Evolutionary conservation across 768 basidiomycete genomes (phyloP).

Genomic region (Pulveroboletus frians): DNA sequence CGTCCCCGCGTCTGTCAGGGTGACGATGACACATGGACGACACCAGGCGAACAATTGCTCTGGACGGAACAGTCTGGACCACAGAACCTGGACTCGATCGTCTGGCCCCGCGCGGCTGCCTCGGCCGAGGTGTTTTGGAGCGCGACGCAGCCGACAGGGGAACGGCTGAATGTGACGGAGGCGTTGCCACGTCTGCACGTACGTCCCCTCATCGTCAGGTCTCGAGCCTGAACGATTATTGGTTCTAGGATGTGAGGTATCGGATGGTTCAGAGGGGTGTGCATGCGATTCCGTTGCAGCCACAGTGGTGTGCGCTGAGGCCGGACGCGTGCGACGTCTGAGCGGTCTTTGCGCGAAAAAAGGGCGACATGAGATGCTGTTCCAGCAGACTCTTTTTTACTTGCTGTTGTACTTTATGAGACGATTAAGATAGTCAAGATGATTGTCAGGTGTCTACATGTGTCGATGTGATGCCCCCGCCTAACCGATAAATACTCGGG

Average conservation of each 20-base stretch:
- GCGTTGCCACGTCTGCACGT: conserved; percentile 49
- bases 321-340: conserved; percentile 43
- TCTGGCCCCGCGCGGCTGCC: conserved; percentile 45
- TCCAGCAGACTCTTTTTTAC: no score
- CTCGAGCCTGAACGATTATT: background rate
- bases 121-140: conserved; percentile 55
- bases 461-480: no score
- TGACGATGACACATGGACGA: background rate
- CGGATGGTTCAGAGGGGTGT: conserved; percentile 47
- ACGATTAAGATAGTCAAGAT: no score
- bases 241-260: conserved; percentile 37
- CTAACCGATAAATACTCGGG: no score
- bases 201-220: background rate
- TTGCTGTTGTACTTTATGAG: no score
- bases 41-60: conserved; percentile 34
- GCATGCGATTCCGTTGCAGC: conserved; percentile 46
- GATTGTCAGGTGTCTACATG: no score
- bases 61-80: conserved; percentile 46
- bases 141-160: conserved; percentile 34
- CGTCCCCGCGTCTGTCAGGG: background rate
- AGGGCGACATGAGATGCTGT: no score
- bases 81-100: conserved; percentile 26
- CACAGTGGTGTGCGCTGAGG: conserved; percentile 51
- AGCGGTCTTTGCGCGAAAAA: no score
- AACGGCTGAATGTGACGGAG: conserved; percentile 29